Evolutionary conservation across 768 basidiomycete genomes (phyloP).

Genomic region (Imleria badia): DNA sequence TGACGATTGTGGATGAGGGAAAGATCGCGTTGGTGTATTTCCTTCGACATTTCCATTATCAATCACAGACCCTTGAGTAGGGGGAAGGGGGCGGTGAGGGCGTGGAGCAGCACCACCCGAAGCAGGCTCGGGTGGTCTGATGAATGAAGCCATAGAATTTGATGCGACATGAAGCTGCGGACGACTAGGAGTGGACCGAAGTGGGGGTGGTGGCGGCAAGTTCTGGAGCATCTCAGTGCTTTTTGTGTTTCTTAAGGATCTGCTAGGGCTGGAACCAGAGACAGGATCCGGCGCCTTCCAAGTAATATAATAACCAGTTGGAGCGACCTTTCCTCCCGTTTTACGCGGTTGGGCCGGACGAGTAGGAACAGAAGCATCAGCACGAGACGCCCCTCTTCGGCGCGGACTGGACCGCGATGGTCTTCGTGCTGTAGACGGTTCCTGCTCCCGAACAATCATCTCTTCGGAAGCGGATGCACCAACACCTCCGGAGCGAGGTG

Average conservation of each 20-base stretch:
- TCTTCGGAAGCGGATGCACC: conserved; percentile 24
- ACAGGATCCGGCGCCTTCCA: conserved; percentile 35
- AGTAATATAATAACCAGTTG: conserved; percentile 18
- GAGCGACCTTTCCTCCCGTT: conserved; percentile 28
- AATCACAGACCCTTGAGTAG: conserved; percentile 24
- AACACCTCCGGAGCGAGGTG: conserved; percentile 13
- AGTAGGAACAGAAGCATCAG: conserved; percentile 20
- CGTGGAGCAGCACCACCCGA: conserved; percentile 21
- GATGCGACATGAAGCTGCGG: conserved; percentile 26
- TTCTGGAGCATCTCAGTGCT: conserved; percentile 31
- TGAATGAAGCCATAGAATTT: conserved; percentile 9
- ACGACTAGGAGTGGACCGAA: conserved; percentile 32
- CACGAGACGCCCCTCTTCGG: conserved; percentile 21
- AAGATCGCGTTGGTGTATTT: conserved; percentile 17
- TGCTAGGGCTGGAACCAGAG: conserved; percentile 34
- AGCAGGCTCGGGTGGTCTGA: conserved; percentile 19
- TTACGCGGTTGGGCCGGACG: conserved; percentile 17
- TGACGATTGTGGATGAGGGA: conserved; percentile 27
- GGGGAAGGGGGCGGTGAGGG: conserved; percentile 29
- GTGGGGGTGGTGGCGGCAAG: conserved; percentile 16
- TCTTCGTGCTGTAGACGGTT: conserved; percentile 10
- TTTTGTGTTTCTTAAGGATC: conserved; percentile 25
- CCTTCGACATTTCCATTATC: conserved; percentile 22
- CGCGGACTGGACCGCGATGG: conserved; percentile 18
- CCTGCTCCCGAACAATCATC: conserved; percentile 18